Conservation (phyloP, 192 early-diverging fungal species). For the Glomus cerebriforme region DNA sequence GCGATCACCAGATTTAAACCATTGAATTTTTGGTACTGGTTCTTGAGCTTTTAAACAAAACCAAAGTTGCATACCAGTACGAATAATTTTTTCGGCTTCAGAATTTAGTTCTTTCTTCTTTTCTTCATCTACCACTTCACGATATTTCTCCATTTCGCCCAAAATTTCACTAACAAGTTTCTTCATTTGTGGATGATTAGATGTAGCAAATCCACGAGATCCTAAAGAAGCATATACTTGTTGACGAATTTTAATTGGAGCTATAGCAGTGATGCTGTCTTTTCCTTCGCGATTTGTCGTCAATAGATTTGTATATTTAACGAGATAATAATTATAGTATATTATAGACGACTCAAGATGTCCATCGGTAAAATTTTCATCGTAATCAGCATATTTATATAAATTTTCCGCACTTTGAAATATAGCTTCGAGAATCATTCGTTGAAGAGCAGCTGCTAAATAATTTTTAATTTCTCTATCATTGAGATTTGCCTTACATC, state of each 20-base stretch:
- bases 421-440: slow-evolving; percentile 4
- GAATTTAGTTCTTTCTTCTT: neutral
- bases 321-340: neutral
- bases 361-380: neutral
- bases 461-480: neutral
- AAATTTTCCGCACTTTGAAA: neutral
- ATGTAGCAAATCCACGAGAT: neutral
- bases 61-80: neutral
- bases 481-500: neutral
- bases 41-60: slow-evolving; percentile 19
- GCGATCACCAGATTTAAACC: neutral
- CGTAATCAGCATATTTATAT: neutral
- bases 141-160: neutral
- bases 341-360: neutral
- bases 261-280: neutral
- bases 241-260: slow-evolving; percentile 16
- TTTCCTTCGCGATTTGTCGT: neutral
- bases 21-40: neutral
- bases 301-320: neutral
- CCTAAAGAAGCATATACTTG: slow-evolving; percentile 4
- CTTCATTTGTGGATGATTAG: neutral
- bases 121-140: neutral
- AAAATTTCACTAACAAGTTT: neutral
- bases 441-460: slow-evolving; percentile 1
- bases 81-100: neutral